Evolutionary conservation across 768 basidiomycete species (phyloP), one percentile per base, ranked within the genome.

Genomic region (Collybia nuda): DNA sequence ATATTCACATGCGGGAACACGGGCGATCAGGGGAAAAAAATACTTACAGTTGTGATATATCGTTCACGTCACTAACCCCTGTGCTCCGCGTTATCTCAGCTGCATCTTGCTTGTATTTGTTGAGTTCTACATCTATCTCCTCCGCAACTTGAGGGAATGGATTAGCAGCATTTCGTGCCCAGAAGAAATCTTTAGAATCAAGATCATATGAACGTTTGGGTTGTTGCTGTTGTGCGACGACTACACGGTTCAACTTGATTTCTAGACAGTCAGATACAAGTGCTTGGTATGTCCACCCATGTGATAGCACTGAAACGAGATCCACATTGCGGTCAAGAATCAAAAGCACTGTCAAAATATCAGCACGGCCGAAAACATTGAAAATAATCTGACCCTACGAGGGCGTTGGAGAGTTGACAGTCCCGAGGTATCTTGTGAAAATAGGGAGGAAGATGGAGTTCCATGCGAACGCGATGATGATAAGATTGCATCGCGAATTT

Each of bases 281-380:
- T 0, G 97, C 93, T 70, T 99, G 97, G 61, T 99, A 99, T 35
- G 97, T 98, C 97, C 97, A 99, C 2, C 95, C 95, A 62, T 99
- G 97, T 1, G 90, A 88, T 17, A 99, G 65, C 76, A 95, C 90
- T 6, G 97, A 88, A 1, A 93, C 89, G 12, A 99, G 77, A 62
- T 99, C 97, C 48, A 98, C 76, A 62, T 98, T 98, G 21, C 97
- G 81, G 65, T 99, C 97, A 40, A 99, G 75, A 48, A 99, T 86
- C 46, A 98, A 84, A 6, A 99, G 78, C 42, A 99, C 95, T 97
- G 59, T 38, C 36, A 9, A 46, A n/a, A 48, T 8, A 9, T 44
- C 38, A 36, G 58, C 52, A 54, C 40, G 39, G 45, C 44, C 15
- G 57, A 52, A 21, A 28, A 6, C 8, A 12, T 18, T 40, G 15